Evolutionary conservation across 2,329 filamentous ascomycete genomes (phyloP).

Genomic region (Nemania sp.): DNA sequence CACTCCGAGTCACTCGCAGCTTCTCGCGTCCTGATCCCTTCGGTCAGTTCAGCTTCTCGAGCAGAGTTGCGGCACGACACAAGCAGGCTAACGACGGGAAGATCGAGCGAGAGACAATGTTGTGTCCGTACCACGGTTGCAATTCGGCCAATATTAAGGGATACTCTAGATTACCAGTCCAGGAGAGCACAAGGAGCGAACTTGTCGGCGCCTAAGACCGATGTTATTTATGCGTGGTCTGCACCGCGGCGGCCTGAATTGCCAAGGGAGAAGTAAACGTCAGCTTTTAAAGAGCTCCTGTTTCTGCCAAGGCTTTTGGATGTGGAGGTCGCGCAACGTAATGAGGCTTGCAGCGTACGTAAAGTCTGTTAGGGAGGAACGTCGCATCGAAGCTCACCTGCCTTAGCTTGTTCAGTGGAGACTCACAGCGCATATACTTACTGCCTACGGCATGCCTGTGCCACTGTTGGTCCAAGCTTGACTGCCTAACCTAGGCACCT

Average conservation of each 20-base stretch:
- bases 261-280: constrained; percentile 20
- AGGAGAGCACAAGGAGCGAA: background rate
- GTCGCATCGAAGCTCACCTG: too few species aligned
- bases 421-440: too few species aligned
- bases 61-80: background rate
- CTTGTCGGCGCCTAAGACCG: constrained; percentile 12
- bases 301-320: constrained; percentile 1
- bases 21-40: constrained; percentile 11
- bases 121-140: constrained; percentile 9
- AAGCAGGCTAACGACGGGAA: background rate
- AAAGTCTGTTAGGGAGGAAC: too few species aligned
- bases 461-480: background rate
- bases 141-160: constrained; percentile 16
- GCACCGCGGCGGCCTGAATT: background rate
- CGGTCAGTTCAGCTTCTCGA: constrained; percentile 17
- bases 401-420: too few species aligned
- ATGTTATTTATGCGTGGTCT: background rate
- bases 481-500: background rate
- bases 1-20: too few species aligned
- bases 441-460: background rate
- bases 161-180: background rate
- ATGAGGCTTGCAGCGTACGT: constrained; percentile 16
- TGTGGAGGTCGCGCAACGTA: constrained; percentile 26
- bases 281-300: constrained; percentile 16
- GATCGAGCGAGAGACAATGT: background rate